Evolutionary conservation across 2,329 filamentous ascomycete species (phyloP), one percentile per base, ranked within the genome.

Genomic region (Sporothrix luriei): DNA sequence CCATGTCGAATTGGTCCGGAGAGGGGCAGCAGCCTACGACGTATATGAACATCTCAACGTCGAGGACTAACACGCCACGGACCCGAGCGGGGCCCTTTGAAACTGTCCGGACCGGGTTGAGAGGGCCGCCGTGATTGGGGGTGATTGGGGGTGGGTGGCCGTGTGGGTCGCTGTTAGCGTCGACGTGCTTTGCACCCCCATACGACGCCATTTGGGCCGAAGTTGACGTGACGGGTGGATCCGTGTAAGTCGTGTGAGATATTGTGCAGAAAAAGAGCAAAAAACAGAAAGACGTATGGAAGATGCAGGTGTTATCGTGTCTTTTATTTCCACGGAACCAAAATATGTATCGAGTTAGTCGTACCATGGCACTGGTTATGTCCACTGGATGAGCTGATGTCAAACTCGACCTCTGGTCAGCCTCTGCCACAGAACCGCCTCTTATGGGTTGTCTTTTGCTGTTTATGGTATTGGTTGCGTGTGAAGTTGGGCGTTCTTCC

Each of bases 171-270:
- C 59, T 21, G 40, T 62, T 65, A 49, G 61, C 61, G 61, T 49
- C 7, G 24, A 38, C 61, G 61, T 65, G 61, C 61, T 65, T 65
- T 51, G 40, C 43, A 65, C 24, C 43, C 43, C 43, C 61, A 49
- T 49, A 33, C 43, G 13, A 49, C 61, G 61, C 24, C 61, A 65
- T 65, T 13, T 10, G 21, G 9, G 7, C 1, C 5, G 43, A 7
- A 19, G 38, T 51, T 65, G 61, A 65, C 61, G 61, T 65, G 43
- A 33, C 49, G 26, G 43, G 43, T 16, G 43, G 4, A 33, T 9
- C 33, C 1, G 33, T 33, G 33, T 7, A 33, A 33, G 33, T 33
- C 9, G 33, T 9, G 33, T 33, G 6, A 33, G 33, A 33, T 7
- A 7, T 29, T 5, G 1, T 7, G 19, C 16, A 62, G 19, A 24